Evolutionary conservation across 2,329 filamentous ascomycete species (phyloP), one percentile per base, ranked within the genome.

Genomic region (Clonostachys rosea): DNA sequence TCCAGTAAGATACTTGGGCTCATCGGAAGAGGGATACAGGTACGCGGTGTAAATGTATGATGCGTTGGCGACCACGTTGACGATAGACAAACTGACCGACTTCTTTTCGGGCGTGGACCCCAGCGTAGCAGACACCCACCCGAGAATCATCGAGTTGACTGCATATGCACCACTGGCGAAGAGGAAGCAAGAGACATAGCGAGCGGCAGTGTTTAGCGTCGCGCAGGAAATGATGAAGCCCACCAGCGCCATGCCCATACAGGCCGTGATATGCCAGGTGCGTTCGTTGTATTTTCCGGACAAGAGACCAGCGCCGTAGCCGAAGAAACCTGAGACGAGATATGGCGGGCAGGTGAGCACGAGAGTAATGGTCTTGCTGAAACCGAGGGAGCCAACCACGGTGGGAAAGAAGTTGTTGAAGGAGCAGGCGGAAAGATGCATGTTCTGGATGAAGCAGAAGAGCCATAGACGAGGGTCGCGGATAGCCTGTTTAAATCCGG

Each of bases 191-290:
- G 61, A 53, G 1, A 63, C 48, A 18, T 68, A 68, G 0, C 69
- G 64, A 5, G 63, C 68, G 7, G 64, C 59, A 0, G 64, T 65
- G 49, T 69, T 67, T 11, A 68, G 50, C 2, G 67, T 67, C 0
- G 62, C 49, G 1, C 63, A 63, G 9, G 67, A 68, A 6, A 68
- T 51, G 2, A 71, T 54, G 39, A 75, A 75, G 2, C 73, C 73
- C 1, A 65, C 57, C 1, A 76, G 57, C 1, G 71, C 70, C n/a
- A 67, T 50, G 3, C 61, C 50, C 30, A 76, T 62, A 5, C 71
- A 70, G 4, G 56, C 62, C 0, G 72, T 69, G 46, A 86, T 75
- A 55, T 85, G 83, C 62, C 66, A 72, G 3, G 68, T 70, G 18
- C 68, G 59, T 51, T 73, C 69, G 48, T 72, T 68, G 54, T 67